Conservation (phyloP, 441 rosid genomes). For the Syzygium malaccense region DNA sequence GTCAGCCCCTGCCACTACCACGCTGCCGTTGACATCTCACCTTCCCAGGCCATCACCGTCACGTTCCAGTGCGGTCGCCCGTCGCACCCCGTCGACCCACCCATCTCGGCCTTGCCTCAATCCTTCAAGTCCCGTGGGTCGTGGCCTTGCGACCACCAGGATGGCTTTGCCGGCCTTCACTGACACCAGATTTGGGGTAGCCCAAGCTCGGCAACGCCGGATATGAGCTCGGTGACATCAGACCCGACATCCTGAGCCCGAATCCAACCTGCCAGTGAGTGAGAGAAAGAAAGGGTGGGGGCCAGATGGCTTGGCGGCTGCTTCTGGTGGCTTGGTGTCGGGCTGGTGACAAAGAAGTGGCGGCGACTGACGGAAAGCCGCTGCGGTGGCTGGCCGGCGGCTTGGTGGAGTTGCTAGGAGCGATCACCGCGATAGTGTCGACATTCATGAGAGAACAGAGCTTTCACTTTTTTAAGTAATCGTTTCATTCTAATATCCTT, state of each 20-base stretch:
- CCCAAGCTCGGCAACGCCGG: not conserved
- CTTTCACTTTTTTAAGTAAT: not conserved
- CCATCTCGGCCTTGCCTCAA: not conserved
- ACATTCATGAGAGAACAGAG: too few relatives aligned
- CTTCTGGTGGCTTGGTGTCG: not conserved
- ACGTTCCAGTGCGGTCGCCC: fast-evolving
- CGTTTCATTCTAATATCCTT: not conserved
- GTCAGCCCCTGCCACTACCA: not conserved
- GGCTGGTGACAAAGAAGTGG: not conserved
- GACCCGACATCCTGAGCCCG: not conserved
- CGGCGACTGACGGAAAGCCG: not conserved
- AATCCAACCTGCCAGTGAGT: not conserved
- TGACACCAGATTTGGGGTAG: not conserved
- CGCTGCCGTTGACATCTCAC: too few relatives aligned
- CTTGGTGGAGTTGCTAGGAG: not conserved
- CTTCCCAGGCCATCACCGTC: too few relatives aligned
- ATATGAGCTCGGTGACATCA: fast-evolving
- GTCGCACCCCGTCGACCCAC: too few relatives aligned
- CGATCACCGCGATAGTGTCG: not conserved
- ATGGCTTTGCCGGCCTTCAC: not conserved
- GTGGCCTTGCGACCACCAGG: not conserved
- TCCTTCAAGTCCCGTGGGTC: not conserved
- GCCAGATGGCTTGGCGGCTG: not conserved
- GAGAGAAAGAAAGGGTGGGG: not conserved
- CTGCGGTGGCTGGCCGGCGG: not conserved